Evolutionary conservation across 164 flowering plant genomes (phyloP), one percentile per base, ranked within the genome.

Genomic region (Paratinospora sagittata): DNA sequence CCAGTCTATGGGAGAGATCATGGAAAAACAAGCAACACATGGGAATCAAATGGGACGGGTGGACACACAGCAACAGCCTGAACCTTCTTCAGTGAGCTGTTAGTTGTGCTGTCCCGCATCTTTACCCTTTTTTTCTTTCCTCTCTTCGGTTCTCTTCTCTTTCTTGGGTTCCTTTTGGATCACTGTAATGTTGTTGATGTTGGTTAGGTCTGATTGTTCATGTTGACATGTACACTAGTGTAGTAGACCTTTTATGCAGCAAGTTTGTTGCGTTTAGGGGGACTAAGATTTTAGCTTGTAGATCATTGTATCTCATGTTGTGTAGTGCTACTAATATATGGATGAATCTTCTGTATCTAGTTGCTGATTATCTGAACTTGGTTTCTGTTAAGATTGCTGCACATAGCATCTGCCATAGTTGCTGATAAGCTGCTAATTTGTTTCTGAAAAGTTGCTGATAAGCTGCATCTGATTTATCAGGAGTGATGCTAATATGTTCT

Each of bases 11-110:
- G 83, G 62, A 63, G 79, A 69, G 52, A 63, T 37, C 10, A 71
- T 78, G 73, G 82, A 74, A 41, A 80, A 77, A 47, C 80, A 75
- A 69, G 57, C 77, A 36, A 57, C 27, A 3, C 67, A 69, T 27
- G 70, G 70, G 13, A 79, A 55, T 73, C 71, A 74, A 66, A 75
- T 75, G 60, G 73, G 77, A 8, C 73, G 64, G 27, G 77, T 41
- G 8, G 69, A 65, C 37, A 17, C 67, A n/a, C 65, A 65, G 72
- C 71, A 74, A 12, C 72, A 63, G 43, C 77, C 67, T 14, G 77
- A 70, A n/a, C 73, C 77, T 33, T 66, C 77, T 65, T 43, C 77
- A 0, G 73, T 75, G 26, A 75, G 74, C 71, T 71, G 74, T 68
- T 75, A 57, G 71, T 34, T 71, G 23, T 65, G 26, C 7, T 73